phyloP scores from a whole-genome alignment of 768 basidiomycete genomes.

The Pleurotus salmoneostramineus region DNA sequence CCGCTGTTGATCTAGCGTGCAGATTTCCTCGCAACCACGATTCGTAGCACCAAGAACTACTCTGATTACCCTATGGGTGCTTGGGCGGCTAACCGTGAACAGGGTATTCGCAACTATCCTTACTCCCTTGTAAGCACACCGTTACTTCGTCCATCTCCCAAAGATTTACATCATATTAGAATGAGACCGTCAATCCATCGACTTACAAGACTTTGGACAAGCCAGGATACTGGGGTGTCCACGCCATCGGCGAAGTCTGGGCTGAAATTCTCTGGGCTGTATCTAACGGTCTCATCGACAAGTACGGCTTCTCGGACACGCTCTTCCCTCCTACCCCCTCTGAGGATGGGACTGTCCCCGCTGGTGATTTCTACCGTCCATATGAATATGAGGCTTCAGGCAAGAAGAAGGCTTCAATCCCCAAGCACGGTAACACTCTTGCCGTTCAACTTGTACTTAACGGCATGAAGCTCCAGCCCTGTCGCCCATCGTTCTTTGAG shows the following conservation, averaged over 20 bases:
- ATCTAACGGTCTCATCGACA: constrained; percentile 67
- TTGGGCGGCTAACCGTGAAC: constrained; percentile 81
- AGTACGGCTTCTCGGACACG: constrained; percentile 75
- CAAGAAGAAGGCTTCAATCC: constrained; percentile 62
- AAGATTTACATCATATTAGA: constrained; percentile 21
- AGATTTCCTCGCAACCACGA: constrained; percentile 86
- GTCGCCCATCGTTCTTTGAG: constrained; percentile 87
- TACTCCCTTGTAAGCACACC: constrained; percentile 62
- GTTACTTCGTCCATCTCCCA: neutral
- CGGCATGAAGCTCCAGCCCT: constrained; percentile 94
- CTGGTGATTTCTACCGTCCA: constrained; percentile 71
- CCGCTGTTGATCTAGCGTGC: neutral
- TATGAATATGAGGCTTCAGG: constrained; percentile 18
- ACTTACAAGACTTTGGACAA: constrained; percentile 94
- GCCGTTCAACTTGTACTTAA: constrained; percentile 79
- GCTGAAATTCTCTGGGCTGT: constrained; percentile 87
- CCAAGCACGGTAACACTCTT: constrained; percentile 90
- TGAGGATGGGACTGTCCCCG: constrained; percentile 59
- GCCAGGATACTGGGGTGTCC: constrained; percentile 91
- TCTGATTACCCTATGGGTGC: constrained; percentile 88
- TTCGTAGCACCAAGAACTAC: constrained; percentile 73
- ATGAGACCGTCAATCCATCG: constrained; percentile 77
- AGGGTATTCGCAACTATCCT: constrained; percentile 83
- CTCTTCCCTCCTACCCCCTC: constrained; percentile 79
- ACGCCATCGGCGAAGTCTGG: constrained; percentile 94